Percentiles rank a stretch among this genome's conserved stretches.
phyloP scores from a whole-genome alignment of 805 yeast species.

The Phaffomyces antillensis region DNA sequence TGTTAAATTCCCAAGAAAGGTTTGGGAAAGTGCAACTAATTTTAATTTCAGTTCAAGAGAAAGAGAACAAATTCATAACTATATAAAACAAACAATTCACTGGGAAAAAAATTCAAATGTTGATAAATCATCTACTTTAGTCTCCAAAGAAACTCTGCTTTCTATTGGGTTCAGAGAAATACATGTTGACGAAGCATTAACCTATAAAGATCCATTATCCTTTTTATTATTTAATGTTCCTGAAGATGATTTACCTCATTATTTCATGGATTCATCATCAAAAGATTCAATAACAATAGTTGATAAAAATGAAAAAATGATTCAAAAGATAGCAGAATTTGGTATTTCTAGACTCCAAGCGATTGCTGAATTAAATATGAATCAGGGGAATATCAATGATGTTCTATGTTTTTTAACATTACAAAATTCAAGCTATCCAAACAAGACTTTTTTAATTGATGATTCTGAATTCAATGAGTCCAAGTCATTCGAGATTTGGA shows the following conservation, averaged over 20 bases:
- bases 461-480: constrained; percentile 2
- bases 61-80: constrained; percentile 54
- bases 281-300: constrained; percentile 41
- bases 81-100: constrained; percentile 48
- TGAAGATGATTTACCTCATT: constrained; percentile 82
- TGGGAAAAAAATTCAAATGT: constrained; percentile 34
- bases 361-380: constrained; percentile 36
- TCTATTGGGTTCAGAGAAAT: constrained; percentile 58
- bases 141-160: constrained; percentile 26
- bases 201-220: constrained; percentile 41
- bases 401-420: constrained; percentile 5
- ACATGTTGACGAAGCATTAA: constrained; percentile 68
- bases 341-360: constrained; percentile 70
- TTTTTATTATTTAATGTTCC: constrained; percentile 78
- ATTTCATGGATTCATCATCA: constrained; percentile 45
- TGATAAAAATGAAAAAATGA: constrained; percentile 45
- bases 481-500: constrained; percentile 45
- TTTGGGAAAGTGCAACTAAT: constrained; percentile 65
- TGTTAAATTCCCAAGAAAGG: constrained; percentile 38
- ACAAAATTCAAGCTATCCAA: constrained; percentile 7
- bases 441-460: background rate
- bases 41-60: constrained; percentile 61
- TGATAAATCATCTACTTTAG: background rate
- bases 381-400: constrained; percentile 37
- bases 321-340: constrained; percentile 51